These are phyloP conservation scores for Hyphopichia burtonii DNA, from an alignment of 1,139 yeast genomes.

Conservation along the genomic window DNA sequence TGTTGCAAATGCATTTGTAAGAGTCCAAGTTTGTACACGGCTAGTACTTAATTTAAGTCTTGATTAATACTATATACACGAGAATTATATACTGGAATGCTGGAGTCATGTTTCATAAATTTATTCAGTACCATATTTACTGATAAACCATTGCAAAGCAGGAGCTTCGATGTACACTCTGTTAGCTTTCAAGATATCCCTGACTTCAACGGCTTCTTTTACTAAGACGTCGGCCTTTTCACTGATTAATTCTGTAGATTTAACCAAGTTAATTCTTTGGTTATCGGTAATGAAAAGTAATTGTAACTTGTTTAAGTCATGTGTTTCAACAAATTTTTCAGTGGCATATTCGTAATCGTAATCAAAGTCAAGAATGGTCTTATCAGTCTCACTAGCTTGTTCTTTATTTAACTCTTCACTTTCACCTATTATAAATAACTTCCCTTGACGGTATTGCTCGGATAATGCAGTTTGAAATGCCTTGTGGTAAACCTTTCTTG, in stretches of 20 bases:
- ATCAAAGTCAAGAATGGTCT: slow-evolving; percentile 42
- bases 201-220: slow-evolving; percentile 79
- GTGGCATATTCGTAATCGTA: slow-evolving; percentile 52
- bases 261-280: slow-evolving; percentile 51
- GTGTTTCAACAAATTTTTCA: slow-evolving; percentile 56
- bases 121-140: slow-evolving; percentile 21
- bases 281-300: slow-evolving; percentile 66
- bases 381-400: slow-evolving; percentile 14
- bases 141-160: slow-evolving; percentile 64
- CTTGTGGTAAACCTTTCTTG: slow-evolving; percentile 65
- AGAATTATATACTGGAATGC: neutral
- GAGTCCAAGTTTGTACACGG: no score
- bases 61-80: neutral
- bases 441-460: slow-evolving; percentile 74
- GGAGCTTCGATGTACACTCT: slow-evolving; percentile 70
- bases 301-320: slow-evolving; percentile 53
- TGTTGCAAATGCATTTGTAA: no score
- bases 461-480: slow-evolving; percentile 84
- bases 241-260: slow-evolving; percentile 47
- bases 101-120: neutral
- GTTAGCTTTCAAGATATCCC: slow-evolving; percentile 81
- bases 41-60: no score
- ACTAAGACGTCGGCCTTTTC: slow-evolving; percentile 62
- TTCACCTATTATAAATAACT: slow-evolving; percentile 66
- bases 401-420: slow-evolving; percentile 18